Evolutionary conservation across 176 grass and related monocot genomes (phyloP).

Genomic region (Ananas comosus): DNA sequence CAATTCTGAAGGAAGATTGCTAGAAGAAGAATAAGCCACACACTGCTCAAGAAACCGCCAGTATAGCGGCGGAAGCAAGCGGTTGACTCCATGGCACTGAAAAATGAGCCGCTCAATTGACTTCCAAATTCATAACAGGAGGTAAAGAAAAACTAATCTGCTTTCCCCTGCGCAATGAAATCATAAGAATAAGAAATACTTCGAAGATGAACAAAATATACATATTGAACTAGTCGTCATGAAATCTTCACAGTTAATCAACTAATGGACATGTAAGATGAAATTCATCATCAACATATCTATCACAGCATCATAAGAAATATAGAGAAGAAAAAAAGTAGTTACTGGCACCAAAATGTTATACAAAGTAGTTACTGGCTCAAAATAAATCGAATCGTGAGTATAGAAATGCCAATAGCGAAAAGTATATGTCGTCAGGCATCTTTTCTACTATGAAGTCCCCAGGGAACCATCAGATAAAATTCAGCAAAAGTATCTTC

Average conservation of each 20-base stretch:
- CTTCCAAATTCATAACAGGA: neutral
- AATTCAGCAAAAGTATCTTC: neutral
- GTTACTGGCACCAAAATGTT: too few species aligned
- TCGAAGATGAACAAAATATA: neutral
- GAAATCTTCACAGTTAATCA: too few species aligned
- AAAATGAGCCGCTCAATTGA: slow-evolving; percentile 5
- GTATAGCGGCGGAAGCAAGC: slow-evolving; percentile 11
- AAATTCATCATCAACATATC: too few species aligned
- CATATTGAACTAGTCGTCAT: too few species aligned
- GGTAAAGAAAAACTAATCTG: neutral
- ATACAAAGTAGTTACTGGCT: too few species aligned
- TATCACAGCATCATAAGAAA: too few species aligned
- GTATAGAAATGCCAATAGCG: neutral
- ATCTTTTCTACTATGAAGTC: neutral
- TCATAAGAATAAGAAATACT: neutral
- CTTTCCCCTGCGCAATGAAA: neutral
- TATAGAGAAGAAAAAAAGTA: too few species aligned
- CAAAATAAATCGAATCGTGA: too few species aligned
- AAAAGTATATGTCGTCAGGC: neutral
- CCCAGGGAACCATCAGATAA: neutral
- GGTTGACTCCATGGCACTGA: slow-evolving; percentile 43
- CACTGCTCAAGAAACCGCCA: slow-evolving; percentile 12
- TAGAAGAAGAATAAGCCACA: slow-evolving; percentile 49
- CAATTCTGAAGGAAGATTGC: slow-evolving; percentile 40
- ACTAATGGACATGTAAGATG: too few species aligned